Base-by-base conservation (phyloP, 805 yeast species). In the Candida anglica region DNA sequence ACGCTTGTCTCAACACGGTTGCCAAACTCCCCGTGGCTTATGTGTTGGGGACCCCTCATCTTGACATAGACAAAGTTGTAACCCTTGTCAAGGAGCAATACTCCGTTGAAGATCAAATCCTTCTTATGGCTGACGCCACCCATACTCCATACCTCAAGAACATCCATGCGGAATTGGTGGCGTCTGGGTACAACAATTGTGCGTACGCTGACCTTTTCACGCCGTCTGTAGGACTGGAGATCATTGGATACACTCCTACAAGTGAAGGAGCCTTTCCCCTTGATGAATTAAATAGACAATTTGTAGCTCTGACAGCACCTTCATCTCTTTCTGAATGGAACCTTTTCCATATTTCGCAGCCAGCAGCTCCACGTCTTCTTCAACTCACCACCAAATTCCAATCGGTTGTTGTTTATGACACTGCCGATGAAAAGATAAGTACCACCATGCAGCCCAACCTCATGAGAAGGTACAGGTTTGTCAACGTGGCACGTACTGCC, bases 401-500 rank as follows among this genome's bases (percentile, higher is more conserved):
- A 4, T 59, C 74, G 0, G 69, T 83, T 1, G 56, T 77, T 0
- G 37, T 77, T 0, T 75, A 65, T 42, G 76, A 83, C 36, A 68
- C 81, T 2, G 30, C 41, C 0, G 33, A 53, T 2, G 36, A 53
- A 10, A 38, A 53, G 0, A 35, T 68, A 1, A 46, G 57, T 0
- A 59, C 60, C 25, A 89, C 88, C 0, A 89, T 94, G 1, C 77
- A 70, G 47, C 88, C 94, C 1, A 81, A 87, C 8, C 62, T 93
- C 36, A 81, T 81, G 81, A 81, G 81, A 46, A 71, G 98, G 22
- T 93, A 93, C 52, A 71, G 83, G 41, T 79, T 73, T 48, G 87
- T 93, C 86, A 91, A 85, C 51, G 68, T 81, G 50, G 95, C 97
- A 0, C 72, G 96, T 47, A 74, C 91, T 1, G 94, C 98, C 0